These are phyloP conservation scores for Penicillium olsonii DNA, from an alignment of 2,329 filamentous ascomycete species.

Conservation along the genomic window DNA sequence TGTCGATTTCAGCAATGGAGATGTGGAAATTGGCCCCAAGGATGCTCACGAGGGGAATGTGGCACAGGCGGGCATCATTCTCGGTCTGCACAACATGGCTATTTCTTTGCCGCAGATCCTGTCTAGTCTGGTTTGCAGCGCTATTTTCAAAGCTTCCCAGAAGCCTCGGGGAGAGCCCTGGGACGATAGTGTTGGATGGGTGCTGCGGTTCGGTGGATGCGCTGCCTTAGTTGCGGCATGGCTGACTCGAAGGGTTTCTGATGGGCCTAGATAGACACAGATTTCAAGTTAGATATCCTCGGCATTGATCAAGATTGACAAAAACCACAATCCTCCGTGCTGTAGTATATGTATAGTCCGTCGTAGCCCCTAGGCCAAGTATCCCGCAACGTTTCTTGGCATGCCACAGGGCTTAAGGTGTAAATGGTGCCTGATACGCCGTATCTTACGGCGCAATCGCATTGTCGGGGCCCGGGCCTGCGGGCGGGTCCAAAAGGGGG, in stretches of 20 bases:
- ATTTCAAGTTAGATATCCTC: no score
- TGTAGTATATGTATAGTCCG: no score
- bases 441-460: slow-evolving; percentile 1
- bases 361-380: no score
- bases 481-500: neutral
- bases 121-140: slow-evolving; percentile 78
- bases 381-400: no score
- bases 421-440: no score
- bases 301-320: no score
- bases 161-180: slow-evolving; percentile 82
- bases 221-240: slow-evolving; percentile 76
- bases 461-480: neutral
- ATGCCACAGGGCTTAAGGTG: no score
- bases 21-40: slow-evolving; percentile 33
- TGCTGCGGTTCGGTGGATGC: slow-evolving; percentile 78
- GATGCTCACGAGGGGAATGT: slow-evolving; percentile 47
- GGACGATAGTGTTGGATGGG: slow-evolving; percentile 84
- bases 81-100: slow-evolving; percentile 94
- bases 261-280: slow-evolving; percentile 47
- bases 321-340: no score
- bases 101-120: slow-evolving; percentile 90
- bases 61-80: slow-evolving; percentile 83
- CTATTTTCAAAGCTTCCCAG: slow-evolving; percentile 82
- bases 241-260: slow-evolving; percentile 67
- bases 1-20: slow-evolving; percentile 8